phyloP scores from a whole-genome alignment of 257 asterid genomes.

The Leonotis leonurus region DNA sequence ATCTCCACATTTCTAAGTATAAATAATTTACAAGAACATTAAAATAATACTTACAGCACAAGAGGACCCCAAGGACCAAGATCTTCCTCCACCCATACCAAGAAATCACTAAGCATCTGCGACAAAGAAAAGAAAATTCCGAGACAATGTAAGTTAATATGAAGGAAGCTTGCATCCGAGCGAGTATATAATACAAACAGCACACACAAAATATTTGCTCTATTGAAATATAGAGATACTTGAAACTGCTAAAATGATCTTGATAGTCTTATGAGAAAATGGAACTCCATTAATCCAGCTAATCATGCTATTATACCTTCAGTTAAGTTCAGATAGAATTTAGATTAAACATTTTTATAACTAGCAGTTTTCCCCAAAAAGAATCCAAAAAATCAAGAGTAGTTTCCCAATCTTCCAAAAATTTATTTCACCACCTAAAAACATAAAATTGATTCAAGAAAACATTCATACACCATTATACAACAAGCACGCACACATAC shows the following conservation, averaged over 20 bases:
- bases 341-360: not conserved
- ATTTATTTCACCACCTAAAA: not conserved
- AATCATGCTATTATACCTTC: not conserved
- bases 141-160: not conserved
- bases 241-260: not conserved
- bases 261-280: not conserved
- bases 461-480: not conserved
- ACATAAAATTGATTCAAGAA: not conserved
- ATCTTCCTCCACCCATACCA: constrained; percentile 72
- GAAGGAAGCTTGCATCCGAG: too few species aligned
- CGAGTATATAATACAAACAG: not conserved
- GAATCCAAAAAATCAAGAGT: not conserved
- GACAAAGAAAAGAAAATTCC: not conserved
- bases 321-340: not conserved
- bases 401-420: not conserved
- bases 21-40: not conserved
- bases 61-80: constrained; percentile 99
- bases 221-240: not conserved
- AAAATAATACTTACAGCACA: constrained; percentile 59
- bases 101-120: constrained; percentile 71
- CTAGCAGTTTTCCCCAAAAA: too few species aligned
- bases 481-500: not conserved
- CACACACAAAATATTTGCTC: not conserved
- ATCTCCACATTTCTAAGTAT: not conserved
- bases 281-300: not conserved